Evolutionary conservation across 163 green algal genomes (phyloP).

Genomic region (Scenedesmus sp.): DNA sequence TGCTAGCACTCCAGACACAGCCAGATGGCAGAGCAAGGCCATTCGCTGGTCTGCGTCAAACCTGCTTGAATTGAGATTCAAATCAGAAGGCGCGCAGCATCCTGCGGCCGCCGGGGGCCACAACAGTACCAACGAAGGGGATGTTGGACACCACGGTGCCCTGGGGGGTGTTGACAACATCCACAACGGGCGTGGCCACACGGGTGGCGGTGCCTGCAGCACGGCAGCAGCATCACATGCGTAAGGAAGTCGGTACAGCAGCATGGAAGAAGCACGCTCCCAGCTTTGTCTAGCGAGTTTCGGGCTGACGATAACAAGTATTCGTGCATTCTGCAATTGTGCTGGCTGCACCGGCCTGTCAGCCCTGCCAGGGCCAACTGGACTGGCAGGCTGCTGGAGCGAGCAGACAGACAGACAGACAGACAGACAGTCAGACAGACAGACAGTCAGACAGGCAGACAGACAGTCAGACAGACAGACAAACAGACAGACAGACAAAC

Average conservation of each 20-base stretch:
- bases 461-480: too few relatives aligned
- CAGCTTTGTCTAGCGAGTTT: too few relatives aligned
- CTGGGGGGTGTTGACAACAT: not conserved
- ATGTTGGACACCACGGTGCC: not conserved
- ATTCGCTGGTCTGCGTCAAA: not conserved
- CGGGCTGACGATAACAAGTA: too few relatives aligned
- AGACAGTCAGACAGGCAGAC: too few relatives aligned
- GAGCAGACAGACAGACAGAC: too few relatives aligned
- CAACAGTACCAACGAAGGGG: conserved; percentile 1
- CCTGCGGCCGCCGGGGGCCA: conserved; percentile 23
- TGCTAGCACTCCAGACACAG: too few relatives aligned
- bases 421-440: too few relatives aligned
- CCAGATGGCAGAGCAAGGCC: not conserved
- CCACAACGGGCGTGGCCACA: not conserved
- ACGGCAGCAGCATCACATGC: not conserved
- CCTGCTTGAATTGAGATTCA: not conserved
- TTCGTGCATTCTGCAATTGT: too few relatives aligned
- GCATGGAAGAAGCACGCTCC: not conserved
- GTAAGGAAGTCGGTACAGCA: not conserved
- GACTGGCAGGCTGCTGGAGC: too few relatives aligned
- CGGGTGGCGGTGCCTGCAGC: not conserved
- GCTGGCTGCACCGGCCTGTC: too few relatives aligned
- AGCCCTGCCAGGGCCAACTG: too few relatives aligned
- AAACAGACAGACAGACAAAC: too few relatives aligned
- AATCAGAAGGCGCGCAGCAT: conserved; percentile 22